Evolutionary conservation across 2,329 filamentous ascomycete species (phyloP).

Genomic region (Aspergillus ustus): DNA sequence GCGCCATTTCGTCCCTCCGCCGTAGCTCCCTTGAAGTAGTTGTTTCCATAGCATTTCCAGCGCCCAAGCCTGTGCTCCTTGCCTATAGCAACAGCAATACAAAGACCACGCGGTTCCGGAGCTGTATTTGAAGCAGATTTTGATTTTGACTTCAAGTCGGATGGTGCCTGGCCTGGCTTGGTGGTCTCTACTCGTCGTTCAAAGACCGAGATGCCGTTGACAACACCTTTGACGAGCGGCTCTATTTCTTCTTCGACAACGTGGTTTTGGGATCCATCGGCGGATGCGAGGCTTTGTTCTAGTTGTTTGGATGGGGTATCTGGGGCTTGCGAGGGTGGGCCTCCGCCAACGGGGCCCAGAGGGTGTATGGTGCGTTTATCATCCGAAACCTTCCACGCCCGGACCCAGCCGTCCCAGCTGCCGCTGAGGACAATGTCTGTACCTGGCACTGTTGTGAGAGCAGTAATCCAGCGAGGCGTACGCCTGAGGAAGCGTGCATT

Average conservation of each 20-base stretch:
- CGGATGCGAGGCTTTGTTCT: slow-evolving; percentile 38
- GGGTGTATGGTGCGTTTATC: slow-evolving; percentile 80
- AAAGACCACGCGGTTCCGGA: slow-evolving; percentile 62
- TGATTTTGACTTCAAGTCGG: slow-evolving; percentile 29
- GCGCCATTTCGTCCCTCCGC: slow-evolving; percentile 74
- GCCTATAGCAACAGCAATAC: slow-evolving; percentile 82
- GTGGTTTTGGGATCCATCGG: slow-evolving; percentile 23
- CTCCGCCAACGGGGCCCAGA: slow-evolving; percentile 66
- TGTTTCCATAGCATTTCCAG: slow-evolving; percentile 65
- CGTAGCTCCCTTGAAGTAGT: slow-evolving; percentile 38
- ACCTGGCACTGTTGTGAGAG: slow-evolving; percentile 82
- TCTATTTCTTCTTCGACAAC: slow-evolving; percentile 27
- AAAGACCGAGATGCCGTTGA: slow-evolving; percentile 88
- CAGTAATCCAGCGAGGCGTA: slow-evolving; percentile 86
- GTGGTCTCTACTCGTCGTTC: slow-evolving; percentile 66
- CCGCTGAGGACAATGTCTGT: slow-evolving; percentile 88
- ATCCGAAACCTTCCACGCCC: slow-evolving; percentile 81
- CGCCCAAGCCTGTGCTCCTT: slow-evolving; percentile 84
- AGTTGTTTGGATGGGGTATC: slow-evolving; percentile 40
- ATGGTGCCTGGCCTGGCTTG: slow-evolving; percentile 27
- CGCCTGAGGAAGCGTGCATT: slow-evolving; percentile 55
- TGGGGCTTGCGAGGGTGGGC: slow-evolving; percentile 22
- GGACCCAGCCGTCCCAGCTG: slow-evolving; percentile 89
- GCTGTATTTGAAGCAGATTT: slow-evolving; percentile 21
- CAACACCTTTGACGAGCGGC: slow-evolving; percentile 68